phyloP scores from a whole-genome alignment of 23 red algal genomes.

The Gracilaria gracilis region DNA sequence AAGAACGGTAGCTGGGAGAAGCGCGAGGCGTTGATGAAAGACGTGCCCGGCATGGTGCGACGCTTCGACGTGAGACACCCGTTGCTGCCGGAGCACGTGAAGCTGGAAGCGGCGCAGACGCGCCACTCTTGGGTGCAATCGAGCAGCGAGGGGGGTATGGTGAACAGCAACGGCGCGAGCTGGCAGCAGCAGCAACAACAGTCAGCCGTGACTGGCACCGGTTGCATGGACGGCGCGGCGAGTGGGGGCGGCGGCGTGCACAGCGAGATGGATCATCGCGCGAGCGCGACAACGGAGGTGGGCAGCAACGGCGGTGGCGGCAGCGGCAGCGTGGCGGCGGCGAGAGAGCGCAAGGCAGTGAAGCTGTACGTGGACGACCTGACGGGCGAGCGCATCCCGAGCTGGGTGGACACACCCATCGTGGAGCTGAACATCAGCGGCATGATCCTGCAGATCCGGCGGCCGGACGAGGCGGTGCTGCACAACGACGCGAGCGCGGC shows the following conservation, averaged over 20 bases:
- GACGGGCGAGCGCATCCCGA: conserved; percentile 36
- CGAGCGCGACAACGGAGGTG: not conserved
- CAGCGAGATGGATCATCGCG: not conserved
- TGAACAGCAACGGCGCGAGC: conserved; percentile 16
- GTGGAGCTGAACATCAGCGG: conserved; percentile 58
- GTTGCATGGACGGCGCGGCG: not conserved
- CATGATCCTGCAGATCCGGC: conserved; percentile 69
- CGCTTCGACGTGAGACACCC: conserved; percentile 61
- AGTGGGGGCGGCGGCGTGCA: not conserved
- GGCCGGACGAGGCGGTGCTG: conserved; percentile 32
- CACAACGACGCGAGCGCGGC: conserved; percentile 48
- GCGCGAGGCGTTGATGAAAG: conserved; percentile 55
- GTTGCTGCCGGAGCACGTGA: conserved; percentile 2
- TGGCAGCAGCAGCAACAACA: not conserved
- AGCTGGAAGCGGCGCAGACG: not conserved
- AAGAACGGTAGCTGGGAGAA: conserved; percentile 63
- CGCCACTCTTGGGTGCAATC: not conserved
- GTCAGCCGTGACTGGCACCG: not conserved
- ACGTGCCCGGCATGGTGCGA: conserved; percentile 62
- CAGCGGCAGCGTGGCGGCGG: no score
- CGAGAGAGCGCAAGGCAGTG: not conserved
- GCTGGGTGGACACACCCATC: conserved; percentile 57
- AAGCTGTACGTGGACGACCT: conserved; percentile 41
- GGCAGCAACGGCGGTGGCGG: not conserved
- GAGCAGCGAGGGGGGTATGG: not conserved